phyloP scores from a whole-genome alignment of 164 flowering plant genomes.

The Chloranthus sessilifolius region DNA sequence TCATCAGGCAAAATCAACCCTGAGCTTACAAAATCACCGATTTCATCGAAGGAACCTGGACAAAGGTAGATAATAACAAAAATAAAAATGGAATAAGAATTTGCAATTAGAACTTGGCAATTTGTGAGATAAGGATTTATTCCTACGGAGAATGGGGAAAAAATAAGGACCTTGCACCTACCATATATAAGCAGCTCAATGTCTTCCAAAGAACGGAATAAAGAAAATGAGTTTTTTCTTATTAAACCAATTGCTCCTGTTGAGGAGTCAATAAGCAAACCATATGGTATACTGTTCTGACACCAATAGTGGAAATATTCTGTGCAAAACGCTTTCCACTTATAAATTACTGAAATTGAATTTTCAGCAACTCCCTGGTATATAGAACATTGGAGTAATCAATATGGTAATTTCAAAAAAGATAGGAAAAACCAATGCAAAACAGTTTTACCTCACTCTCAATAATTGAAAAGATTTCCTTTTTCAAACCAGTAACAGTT shows the following conservation, averaged over 20 bases:
- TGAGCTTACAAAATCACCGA: constrained; percentile 30
- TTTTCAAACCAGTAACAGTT: constrained; percentile 58
- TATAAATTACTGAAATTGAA: constrained; percentile 40
- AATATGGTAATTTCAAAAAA: neutral
- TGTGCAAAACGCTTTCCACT: constrained; percentile 64
- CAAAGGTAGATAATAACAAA: neutral
- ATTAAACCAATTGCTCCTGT: constrained; percentile 66
- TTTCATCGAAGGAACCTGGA: constrained; percentile 53
- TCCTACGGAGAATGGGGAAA: no score
- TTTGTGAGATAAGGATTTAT: no score
- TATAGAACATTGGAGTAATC: constrained; percentile 11
- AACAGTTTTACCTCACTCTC: constrained; percentile 57
- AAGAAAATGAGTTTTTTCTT: constrained; percentile 58
- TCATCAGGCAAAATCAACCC: constrained; percentile 37
- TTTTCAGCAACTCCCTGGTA: constrained; percentile 52
- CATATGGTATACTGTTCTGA: constrained; percentile 48
- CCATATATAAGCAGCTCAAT: constrained; percentile 70
- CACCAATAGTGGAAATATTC: constrained; percentile 78
- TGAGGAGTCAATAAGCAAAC: constrained; percentile 55
- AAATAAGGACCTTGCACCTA: constrained; percentile 19
- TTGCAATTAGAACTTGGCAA: neutral
- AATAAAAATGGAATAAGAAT: neutral
- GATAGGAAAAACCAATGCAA: neutral
- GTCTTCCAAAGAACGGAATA: constrained; percentile 68
- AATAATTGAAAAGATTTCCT: constrained; percentile 65